Percentiles rank a stretch among this genome's conserved stretches.
phyloP scores from a whole-genome alignment of 2,329 filamentous ascomycete genomes.

The Cucurbitaria berberidis region DNA sequence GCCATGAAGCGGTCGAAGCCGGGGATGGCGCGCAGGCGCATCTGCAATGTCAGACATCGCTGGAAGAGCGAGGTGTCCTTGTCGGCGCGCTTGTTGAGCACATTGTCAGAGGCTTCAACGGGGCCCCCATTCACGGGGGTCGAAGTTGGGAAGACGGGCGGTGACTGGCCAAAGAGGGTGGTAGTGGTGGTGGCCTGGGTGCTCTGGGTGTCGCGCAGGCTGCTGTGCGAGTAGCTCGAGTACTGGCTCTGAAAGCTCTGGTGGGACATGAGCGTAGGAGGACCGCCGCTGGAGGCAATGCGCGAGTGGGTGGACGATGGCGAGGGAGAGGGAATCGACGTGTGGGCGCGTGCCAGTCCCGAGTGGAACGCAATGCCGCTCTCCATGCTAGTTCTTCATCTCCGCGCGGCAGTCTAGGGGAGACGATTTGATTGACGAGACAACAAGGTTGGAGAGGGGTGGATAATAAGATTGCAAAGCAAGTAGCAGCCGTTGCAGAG shows the following conservation, averaged over 20 bases:
- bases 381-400: conserved; percentile 46
- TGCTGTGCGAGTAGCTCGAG: conserved; percentile 56
- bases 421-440: too few species aligned
- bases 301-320: conserved; percentile 37
- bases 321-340: conserved; percentile 13
- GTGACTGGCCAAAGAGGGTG: conserved; percentile 51
- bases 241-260: conserved; percentile 56
- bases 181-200: conserved; percentile 54
- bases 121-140: conserved; percentile 61
- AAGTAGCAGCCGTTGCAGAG: too few species aligned
- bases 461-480: too few species aligned
- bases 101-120: conserved; percentile 82
- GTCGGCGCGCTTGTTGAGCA: conserved; percentile 96
- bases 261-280: conserved; percentile 51
- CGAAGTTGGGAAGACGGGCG: conserved; percentile 40
- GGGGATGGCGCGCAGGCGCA: conserved; percentile 81
- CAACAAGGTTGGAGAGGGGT: too few species aligned
- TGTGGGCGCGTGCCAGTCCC: conserved; percentile 27
- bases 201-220: conserved; percentile 55
- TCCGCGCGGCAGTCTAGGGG: too few species aligned
- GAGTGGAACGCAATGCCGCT: conserved; percentile 28
- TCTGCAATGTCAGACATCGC: conserved; percentile 85
- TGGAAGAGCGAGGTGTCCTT: conserved; percentile 92
- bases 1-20: conserved; percentile 78
- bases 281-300: conserved; percentile 44